Conservation (phyloP, 2,329 filamentous ascomycete genomes). For the Taxawa tesnikishii region DNA sequence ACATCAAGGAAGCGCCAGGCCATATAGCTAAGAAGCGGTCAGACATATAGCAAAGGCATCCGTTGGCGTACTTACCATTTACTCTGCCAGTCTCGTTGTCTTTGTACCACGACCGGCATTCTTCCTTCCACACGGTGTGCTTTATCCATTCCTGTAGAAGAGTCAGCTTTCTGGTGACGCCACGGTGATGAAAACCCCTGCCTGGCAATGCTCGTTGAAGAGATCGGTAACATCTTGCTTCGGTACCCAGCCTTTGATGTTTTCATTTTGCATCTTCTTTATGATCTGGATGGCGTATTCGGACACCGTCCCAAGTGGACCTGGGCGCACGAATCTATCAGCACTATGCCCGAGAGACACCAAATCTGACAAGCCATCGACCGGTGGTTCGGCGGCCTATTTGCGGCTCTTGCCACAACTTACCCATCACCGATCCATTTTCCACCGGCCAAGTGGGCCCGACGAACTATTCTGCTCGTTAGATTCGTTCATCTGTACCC, state of each 20-base stretch:
- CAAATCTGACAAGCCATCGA: too few relatives aligned
- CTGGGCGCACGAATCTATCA: too few relatives aligned
- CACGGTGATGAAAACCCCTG: too few relatives aligned
- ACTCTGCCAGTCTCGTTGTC: constrained; percentile 35
- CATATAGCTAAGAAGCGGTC: constrained; percentile 27
- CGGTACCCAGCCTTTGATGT: constrained; percentile 29
- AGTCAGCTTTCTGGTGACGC: too few relatives aligned
- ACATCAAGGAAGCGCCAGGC: constrained; percentile 40
- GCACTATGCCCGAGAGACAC: too few relatives aligned
- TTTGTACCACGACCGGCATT: constrained; percentile 34
- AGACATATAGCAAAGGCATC: neutral
- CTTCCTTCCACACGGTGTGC: constrained; percentile 36
- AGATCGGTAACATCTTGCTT: constrained; percentile 26
- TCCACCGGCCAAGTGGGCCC: constrained; percentile 30
- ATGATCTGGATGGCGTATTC: constrained; percentile 30
- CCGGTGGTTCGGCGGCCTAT: too few relatives aligned
- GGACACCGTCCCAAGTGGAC: constrained; percentile 24
- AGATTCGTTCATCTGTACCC: too few relatives aligned
- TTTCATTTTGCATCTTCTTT: constrained; percentile 34
- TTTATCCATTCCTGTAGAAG: constrained; percentile 32
- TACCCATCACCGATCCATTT: constrained; percentile 33
- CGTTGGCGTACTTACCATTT: constrained; percentile 11
- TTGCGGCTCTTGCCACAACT: too few relatives aligned
- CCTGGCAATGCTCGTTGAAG: constrained; percentile 30
- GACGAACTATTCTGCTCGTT: too few relatives aligned